Evolutionary conservation across 2,329 filamentous ascomycete genomes (phyloP), one percentile per base, ranked within the genome.

Genomic region (Harringtonia lauricola): DNA sequence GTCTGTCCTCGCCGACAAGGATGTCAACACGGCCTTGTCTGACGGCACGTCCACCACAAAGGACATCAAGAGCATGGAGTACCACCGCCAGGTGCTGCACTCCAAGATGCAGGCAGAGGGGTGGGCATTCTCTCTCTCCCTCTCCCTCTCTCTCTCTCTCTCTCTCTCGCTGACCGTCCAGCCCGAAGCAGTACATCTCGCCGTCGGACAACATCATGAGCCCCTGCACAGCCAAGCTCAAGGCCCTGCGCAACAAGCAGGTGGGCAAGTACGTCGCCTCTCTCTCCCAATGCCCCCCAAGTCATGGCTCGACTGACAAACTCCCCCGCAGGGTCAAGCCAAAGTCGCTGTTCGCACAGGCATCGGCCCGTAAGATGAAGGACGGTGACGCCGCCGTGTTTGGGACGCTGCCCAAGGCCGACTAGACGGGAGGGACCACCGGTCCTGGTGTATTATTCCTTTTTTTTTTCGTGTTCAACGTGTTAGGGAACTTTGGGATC

Each of bases 131-230:
- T 3, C 21, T 17, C 7, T n/a, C 18, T 8, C 10, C 22, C 8
- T 13, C 3, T n/a, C 6, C 22, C 9, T 3, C n/a, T 18, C 15
- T n/a, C 9, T 22, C 22, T 36, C 36, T 26, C 14, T 13, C 14
- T 35, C 8, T 18, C 3, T n/a, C 35, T 8, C 6, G 7, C 15
- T 18, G 2, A 22, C 39, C 29, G 12, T 15, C 2, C 41, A 58
- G 53, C 38, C 53, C 51, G 50, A 59, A 54, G 49, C 55, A 51
- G 54, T 90, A 89, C 64, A 70, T 89, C 60, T 89, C 83, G 17
- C 86, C 86, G 3, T 89, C 84, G n/a, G 86, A 94, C 63, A 80
- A 79, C 64, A 89, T 94, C 68, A 85, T 88, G 80, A 88, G 83
- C 55, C 86, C 86, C 30, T 88, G 85, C 63, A 84, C 81, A 17